Percentiles rank a stretch among this genome's conserved stretches.
Conservation (phyloP, 2,329 filamentous ascomycete genomes). For the Pseudogymnoascus sp. region DNA sequence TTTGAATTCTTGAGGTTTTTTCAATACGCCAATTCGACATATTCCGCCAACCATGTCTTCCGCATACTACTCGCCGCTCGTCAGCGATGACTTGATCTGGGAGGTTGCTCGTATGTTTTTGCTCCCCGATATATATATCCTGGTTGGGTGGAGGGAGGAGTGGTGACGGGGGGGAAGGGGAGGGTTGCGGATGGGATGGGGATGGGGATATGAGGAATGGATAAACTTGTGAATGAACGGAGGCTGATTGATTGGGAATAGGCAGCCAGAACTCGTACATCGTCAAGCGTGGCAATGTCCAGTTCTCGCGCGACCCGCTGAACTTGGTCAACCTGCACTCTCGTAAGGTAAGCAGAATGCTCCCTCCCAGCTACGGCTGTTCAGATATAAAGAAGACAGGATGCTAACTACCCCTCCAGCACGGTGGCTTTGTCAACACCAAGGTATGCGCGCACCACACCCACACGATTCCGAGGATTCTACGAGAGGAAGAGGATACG, state of each 20-base stretch:
- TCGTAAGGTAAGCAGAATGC: conserved; percentile 63
- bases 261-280: conserved; percentile 85
- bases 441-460: conserved; percentile 56
- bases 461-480: not conserved
- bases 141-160: not conserved
- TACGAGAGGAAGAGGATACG: conserved; percentile 7
- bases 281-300: conserved; percentile 78
- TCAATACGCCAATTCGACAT: conserved; percentile 11
- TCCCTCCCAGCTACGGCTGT: not conserved
- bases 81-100: conserved; percentile 91
- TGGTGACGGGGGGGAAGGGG: not conserved
- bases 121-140: conserved; percentile 2
- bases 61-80: conserved; percentile 61
- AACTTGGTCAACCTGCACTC: conserved; percentile 89
- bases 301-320: conserved; percentile 89
- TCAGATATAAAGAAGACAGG: conserved; percentile 13
- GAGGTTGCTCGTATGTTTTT: conserved; percentile 78
- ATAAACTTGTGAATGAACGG: conserved; percentile 11
- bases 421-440: conserved; percentile 87
- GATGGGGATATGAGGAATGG: not conserved
- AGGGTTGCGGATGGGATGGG: conserved; percentile 9
- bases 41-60: conserved; percentile 31
- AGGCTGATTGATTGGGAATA: conserved; percentile 32
- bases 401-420: conserved; percentile 40
- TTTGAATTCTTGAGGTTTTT: no score